phyloP scores from a whole-genome alignment of 2,329 filamentous ascomycete genomes.

The Curvularia spicifera region DNA sequence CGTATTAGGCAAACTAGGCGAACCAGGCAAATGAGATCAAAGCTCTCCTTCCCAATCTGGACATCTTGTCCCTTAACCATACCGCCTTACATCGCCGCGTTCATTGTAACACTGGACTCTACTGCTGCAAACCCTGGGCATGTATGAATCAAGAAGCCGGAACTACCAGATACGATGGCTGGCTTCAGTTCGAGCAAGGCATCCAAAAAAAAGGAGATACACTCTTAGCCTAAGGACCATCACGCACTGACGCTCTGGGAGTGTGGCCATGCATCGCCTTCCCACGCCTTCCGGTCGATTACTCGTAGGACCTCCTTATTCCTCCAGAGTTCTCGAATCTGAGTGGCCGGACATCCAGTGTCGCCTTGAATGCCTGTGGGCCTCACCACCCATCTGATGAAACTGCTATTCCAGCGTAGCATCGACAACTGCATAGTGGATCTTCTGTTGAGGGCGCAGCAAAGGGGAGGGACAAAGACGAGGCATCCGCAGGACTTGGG shows the following conservation, averaged over 20 bases:
- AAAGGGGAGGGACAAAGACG: not conserved
- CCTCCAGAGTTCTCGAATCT: not conserved
- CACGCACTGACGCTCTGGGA: not conserved
- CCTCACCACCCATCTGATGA: not conserved
- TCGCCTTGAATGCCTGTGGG: not conserved
- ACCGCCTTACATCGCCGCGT: not conserved
- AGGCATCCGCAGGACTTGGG: not conserved
- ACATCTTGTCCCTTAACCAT: not conserved
- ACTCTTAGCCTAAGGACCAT: not conserved
- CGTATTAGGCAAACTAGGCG: not conserved
- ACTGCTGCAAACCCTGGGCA: not conserved
- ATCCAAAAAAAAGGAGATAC: not conserved
- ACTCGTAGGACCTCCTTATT: not conserved
- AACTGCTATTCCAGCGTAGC: not conserved
- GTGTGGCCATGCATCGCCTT: not conserved
- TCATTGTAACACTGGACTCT: not conserved
- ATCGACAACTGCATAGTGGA: not conserved
- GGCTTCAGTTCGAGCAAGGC: not conserved
- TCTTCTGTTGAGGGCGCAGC: not conserved
- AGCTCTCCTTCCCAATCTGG: not conserved
- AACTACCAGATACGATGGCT: not conserved
- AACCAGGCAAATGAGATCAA: not conserved
- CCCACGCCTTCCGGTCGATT: not conserved
- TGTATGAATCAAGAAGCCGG: not conserved
- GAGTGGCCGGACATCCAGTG: not conserved